Conservation (phyloP, 768 basidiomycete genomes). For the Suillus fuscotomentosus region DNA sequence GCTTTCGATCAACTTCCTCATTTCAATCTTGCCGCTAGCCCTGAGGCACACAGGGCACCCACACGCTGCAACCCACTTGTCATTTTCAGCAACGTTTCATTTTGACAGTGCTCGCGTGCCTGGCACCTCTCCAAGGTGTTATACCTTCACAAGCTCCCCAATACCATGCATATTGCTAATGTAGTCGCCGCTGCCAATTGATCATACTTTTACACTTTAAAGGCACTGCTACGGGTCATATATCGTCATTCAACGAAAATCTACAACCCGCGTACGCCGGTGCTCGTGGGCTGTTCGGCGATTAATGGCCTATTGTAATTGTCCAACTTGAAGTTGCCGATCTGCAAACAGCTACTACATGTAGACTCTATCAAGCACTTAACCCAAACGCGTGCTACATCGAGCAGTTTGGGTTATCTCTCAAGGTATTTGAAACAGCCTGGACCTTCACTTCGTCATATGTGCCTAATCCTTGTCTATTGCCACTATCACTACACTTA, state of each 20-base stretch:
- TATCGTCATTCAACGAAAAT: not conserved
- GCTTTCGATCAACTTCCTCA: not conserved
- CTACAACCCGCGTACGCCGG: not conserved
- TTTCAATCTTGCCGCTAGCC: constrained; percentile 4
- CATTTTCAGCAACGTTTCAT: constrained; percentile 10
- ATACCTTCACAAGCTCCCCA: constrained; percentile 1
- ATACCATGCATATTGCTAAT: not conserved
- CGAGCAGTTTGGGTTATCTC: not conserved
- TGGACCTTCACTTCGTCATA: not conserved
- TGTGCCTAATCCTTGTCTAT: not conserved
- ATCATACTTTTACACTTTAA: not conserved
- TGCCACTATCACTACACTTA: constrained; percentile 1
- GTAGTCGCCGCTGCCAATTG: not conserved
- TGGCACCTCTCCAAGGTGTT: not conserved
- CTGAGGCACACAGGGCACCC: constrained; percentile 12
- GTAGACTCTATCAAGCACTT: not conserved
- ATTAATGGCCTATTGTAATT: not conserved
- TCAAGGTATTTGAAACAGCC: not conserved
- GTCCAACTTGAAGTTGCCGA: not conserved
- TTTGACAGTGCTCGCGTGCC: constrained; percentile 12
- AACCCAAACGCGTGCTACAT: not conserved
- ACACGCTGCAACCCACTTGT: constrained; percentile 11
- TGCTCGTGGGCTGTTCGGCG: not conserved
- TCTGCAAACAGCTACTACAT: not conserved
- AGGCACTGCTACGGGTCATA: not conserved